Conservation (phyloP, 2,329 filamentous ascomycete genomes). For the Neurospora crassa region DNA sequence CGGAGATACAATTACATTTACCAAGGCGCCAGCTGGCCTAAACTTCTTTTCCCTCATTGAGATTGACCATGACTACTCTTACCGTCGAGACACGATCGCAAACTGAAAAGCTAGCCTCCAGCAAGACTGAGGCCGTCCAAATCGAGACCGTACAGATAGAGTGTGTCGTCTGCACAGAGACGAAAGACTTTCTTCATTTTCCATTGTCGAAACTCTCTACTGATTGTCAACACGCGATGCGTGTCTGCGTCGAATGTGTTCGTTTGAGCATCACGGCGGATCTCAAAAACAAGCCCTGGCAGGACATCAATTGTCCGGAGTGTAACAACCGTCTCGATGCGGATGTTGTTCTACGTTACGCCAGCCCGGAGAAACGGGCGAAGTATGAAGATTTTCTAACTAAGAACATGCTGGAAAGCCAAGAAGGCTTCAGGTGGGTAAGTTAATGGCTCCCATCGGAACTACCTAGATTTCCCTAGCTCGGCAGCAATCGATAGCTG, state of each 20-base stretch:
- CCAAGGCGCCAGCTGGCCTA: neutral
- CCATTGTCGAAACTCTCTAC: neutral
- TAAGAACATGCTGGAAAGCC: neutral
- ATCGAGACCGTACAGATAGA: neutral
- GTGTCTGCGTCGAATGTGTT: conserved; percentile 1
- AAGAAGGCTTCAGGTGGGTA: conserved; percentile 6
- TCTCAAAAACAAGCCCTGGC: neutral
- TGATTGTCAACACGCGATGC: neutral
- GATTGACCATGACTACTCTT: neutral
- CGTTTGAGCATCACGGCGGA: neutral
- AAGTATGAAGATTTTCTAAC: neutral
- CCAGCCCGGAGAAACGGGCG: neutral
- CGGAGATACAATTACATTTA: neutral
- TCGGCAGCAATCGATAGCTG: neutral
- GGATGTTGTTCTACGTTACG: neutral
- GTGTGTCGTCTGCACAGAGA: conserved; percentile 4
- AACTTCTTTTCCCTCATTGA: neutral
- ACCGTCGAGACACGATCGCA: neutral
- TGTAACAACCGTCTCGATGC: neutral
- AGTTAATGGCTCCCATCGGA: neutral
- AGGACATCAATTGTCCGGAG: conserved; percentile 1
- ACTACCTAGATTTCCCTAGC: neutral
- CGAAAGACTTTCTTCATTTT: neutral
- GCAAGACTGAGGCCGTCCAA: neutral
- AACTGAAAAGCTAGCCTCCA: neutral